Percentiles rank a stretch among this genome's conserved stretches.
Evolutionary conservation across 192 early-diverging fungal species (phyloP).

Genomic region (Allomyces arbusculus): DNA sequence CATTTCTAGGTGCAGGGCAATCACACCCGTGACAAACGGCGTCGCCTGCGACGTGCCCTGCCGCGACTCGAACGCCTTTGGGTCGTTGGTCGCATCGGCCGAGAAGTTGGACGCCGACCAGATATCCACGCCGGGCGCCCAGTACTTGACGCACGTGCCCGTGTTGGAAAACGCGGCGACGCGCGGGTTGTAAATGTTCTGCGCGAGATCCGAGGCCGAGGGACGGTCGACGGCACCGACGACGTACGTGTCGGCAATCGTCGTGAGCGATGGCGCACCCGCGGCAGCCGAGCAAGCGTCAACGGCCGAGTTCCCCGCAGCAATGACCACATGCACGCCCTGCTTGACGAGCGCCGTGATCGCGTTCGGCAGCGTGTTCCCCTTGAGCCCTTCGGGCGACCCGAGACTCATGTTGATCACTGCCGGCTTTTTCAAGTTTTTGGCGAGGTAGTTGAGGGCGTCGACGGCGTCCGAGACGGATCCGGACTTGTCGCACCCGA

Average conservation of each 20-base stretch:
- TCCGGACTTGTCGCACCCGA: background rate
- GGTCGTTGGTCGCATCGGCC: background rate
- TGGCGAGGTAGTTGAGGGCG: background rate
- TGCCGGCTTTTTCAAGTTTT: background rate
- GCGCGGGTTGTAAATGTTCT: background rate
- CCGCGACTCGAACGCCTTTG: background rate
- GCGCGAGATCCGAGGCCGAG: background rate
- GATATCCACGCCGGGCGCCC: background rate
- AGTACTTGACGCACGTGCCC: background rate
- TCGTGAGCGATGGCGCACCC: background rate
- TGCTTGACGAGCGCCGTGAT: background rate
- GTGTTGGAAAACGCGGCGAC: background rate
- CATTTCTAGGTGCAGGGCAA: background rate
- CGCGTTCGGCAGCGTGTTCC: background rate
- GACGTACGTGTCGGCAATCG: background rate
- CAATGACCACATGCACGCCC: background rate
- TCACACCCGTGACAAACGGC: background rate
- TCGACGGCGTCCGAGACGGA: background rate
- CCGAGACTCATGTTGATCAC: background rate
- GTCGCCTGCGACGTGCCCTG: background rate
- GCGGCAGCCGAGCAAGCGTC: background rate
- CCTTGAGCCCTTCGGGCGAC: background rate
- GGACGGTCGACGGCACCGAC: background rate
- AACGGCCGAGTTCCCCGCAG: background rate
- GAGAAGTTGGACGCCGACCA: background rate